phyloP scores from a whole-genome alignment of 177 flowering plant genomes.

The Tripterygium wilfordii region DNA sequence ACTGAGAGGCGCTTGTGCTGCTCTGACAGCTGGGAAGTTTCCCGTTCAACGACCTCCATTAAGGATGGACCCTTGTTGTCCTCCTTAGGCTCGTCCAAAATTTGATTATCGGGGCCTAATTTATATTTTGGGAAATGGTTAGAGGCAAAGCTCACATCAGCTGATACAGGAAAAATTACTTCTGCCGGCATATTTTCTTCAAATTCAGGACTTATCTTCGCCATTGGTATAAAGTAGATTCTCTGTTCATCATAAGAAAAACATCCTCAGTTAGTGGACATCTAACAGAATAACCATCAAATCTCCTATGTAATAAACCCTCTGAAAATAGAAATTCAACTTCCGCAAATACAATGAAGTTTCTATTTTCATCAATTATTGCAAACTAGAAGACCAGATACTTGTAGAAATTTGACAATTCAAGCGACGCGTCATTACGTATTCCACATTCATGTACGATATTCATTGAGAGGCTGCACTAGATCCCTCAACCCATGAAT shows the following conservation, averaged over 20 bases:
- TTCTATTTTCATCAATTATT: no score
- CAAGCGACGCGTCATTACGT: no score
- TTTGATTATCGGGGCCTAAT: slow-evolving; percentile 71
- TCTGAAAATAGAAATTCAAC: no score
- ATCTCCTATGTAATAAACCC: no score
- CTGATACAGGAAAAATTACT: slow-evolving; percentile 51
- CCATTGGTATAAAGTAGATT: slow-evolving; percentile 37
- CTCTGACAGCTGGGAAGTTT: slow-evolving; percentile 65
- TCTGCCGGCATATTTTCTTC: slow-evolving; percentile 40
- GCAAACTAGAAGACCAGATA: no score
- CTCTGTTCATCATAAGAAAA: slow-evolving; percentile 19
- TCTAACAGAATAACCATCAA: no score
- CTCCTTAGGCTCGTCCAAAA: slow-evolving; percentile 56
- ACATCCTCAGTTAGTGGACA: not conserved
- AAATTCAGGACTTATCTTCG: slow-evolving; percentile 75
- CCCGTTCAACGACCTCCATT: slow-evolving; percentile 77
- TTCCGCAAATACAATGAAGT: no score
- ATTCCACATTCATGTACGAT: no score
- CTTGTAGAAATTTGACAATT: no score
- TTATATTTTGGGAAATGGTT: slow-evolving; percentile 77
- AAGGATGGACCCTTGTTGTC: slow-evolving; percentile 58
- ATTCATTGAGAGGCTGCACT: no score
- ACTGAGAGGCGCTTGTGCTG: slow-evolving; percentile 93
- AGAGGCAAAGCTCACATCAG: slow-evolving; percentile 78
- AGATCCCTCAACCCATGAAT: no score